phyloP scores from a whole-genome alignment of 2,329 filamentous ascomycete genomes.

The Biscogniauxia marginata region DNA sequence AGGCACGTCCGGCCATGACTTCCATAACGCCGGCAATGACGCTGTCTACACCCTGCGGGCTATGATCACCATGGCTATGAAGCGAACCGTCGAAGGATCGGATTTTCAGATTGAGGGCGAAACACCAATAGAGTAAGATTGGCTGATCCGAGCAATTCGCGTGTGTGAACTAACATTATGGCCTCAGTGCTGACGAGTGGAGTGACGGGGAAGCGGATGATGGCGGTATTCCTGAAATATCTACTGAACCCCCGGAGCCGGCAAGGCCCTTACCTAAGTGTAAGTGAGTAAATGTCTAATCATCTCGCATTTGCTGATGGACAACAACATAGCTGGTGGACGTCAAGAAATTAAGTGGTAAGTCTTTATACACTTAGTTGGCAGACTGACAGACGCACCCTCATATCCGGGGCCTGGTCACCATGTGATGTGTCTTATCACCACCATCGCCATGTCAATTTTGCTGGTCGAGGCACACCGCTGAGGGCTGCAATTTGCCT shows the following conservation, averaged over 20 bases:
- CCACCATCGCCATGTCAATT: too few relatives aligned
- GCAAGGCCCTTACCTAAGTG: neutral
- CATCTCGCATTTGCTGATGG: neutral
- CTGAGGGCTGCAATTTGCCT: too few relatives aligned
- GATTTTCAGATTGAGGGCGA: slow-evolving; percentile 3
- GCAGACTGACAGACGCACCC: neutral
- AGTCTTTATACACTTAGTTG: neutral
- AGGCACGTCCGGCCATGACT: slow-evolving; percentile 58
- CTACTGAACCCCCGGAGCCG: slow-evolving; percentile 9
- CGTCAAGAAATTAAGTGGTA: neutral
- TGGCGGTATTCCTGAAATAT: slow-evolving; percentile 23
- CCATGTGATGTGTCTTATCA: too few relatives aligned
- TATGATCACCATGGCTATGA: slow-evolving; percentile 62
- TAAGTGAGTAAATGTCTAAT: neutral
- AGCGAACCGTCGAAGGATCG: slow-evolving; percentile 20
- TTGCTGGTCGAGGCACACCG: too few relatives aligned
- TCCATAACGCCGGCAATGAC: slow-evolving; percentile 91
- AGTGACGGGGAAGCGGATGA: slow-evolving; percentile 33
- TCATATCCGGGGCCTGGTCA: too few relatives aligned
- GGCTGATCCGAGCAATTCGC: neutral
- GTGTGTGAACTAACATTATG: slow-evolving; percentile 7
- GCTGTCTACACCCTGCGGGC: slow-evolving; percentile 76
- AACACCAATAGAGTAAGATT: slow-evolving; percentile 2
- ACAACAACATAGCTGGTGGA: neutral
- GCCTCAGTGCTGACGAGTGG: slow-evolving; percentile 28